Evolutionary conservation across 257 asterid genomes (phyloP), one percentile per base, ranked within the genome.

Genomic region (Solanum ossicruentum): DNA sequence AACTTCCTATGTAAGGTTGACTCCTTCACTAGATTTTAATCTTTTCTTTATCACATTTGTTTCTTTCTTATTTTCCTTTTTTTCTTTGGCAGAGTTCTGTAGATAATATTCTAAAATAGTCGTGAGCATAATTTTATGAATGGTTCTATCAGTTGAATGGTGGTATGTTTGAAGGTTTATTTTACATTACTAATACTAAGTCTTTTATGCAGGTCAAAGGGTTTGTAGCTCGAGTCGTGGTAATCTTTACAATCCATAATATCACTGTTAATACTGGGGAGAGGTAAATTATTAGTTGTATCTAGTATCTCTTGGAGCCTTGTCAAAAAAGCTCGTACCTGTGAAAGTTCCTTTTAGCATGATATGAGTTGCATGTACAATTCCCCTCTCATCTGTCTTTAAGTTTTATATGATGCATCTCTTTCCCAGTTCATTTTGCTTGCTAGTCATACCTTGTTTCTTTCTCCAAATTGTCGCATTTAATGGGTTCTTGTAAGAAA

Each of bases 191-290:
- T 86, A 75, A 84, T 88, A 0, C 21, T 67, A 39, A 9, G 77
- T 63, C 54, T 36, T 56, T 85, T 89, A 10, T 89, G 84, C 90
- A 94, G 99, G 96, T 67, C 97, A 94, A 80, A 88, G 90, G 97
- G 91, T 94, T 89, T 90, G 96, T 54, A 86, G 93, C 85, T 89
- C 95, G 15, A 94, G 90, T 18, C 92, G 97, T 80, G 94, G 97
- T 75, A 94, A 88, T 87, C 90, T 28, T 93, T 83, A 94, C 94
- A 15, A 97, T 97, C 17, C 97, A 94, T 86, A 90, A 94, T 58
- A 90, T 95, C 72, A 90, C 89, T 8, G 98, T 93, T 84, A 88
- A 94, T 85, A 86, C 97, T 55, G 98, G 98, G 98, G 98, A 90
- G 98, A 95, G 98, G 99, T 95, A 90, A 86, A 47, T 10, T 18